Evolutionary conservation across 805 yeast genomes (phyloP), one percentile per base, ranked within the genome.

Genomic region (Cephaloascus fragrans): DNA sequence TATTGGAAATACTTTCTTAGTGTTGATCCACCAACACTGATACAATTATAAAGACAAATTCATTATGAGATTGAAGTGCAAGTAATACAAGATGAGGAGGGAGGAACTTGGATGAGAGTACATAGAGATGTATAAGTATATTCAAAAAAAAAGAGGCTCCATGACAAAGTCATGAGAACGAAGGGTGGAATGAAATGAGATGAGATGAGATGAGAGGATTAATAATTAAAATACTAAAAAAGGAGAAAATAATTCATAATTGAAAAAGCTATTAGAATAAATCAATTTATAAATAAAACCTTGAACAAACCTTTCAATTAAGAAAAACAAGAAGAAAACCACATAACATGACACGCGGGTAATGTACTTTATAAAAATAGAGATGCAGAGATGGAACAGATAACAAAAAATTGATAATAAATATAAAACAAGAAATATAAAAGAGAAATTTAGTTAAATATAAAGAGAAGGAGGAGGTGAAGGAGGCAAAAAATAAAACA

Each of bases 401-500:
- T 34, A 6, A 37, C 14, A 28, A 6, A 34, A 10, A 12, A 34
- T n/a, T 14, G 19, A 18, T 19, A 18, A 16, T 9, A 35, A 35
- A 20, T 9, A 23, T 4, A 8, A 35, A 23, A 36, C 37, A 19
- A 19, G 19, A 10, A 20, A 18, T 35, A 18, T 16, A 26, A 15
- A 29, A 34, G 16, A 16, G 18, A 17, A 26, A 32, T 9, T 5
- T 12, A 17, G 17, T 20, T 20, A 19, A 36, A 34, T 19, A 34
- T 20, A 18, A 31, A 18, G 29, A 26, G 17, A 19, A 28, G 16
- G 23, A 37, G 34, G 19, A 28, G 23, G 40, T 35, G 26, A 18
- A 16, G 10, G 32, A 29, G 19, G 19, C 20, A 35, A 32, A 19
- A 35, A 28, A 33, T 32, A 26, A 4, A 32, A 23, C 15, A 41